Evolutionary conservation across 805 yeast genomes (phyloP).

Genomic region (Lipomyces yamanashiensis): DNA sequence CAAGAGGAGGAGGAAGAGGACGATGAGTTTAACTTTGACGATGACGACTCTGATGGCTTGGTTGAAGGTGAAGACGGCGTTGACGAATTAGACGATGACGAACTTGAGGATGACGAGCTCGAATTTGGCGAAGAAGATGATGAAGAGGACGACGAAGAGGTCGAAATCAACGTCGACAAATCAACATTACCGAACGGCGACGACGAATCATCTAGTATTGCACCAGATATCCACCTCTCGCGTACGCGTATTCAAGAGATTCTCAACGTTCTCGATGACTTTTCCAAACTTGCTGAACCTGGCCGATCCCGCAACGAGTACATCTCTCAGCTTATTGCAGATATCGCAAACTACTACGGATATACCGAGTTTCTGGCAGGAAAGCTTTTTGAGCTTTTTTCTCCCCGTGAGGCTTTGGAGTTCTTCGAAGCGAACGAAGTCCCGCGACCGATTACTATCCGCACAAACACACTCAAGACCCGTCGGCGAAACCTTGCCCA

Average conservation of each 20-base stretch:
- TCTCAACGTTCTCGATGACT: constrained; percentile 90
- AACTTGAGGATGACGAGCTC: constrained; percentile 76
- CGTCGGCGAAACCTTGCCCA: constrained; percentile 96
- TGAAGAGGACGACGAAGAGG: constrained; percentile 53
- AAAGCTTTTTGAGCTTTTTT: constrained; percentile 85
- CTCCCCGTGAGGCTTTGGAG: constrained; percentile 96
- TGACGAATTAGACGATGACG: constrained; percentile 61
- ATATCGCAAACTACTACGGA: constrained; percentile 92
- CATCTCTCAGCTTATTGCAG: constrained; percentile 73
- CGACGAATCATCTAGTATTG: constrained; percentile 55
- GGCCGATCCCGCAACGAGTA: constrained; percentile 88
- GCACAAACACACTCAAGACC: constrained; percentile 95
- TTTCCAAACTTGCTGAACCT: constrained; percentile 78
- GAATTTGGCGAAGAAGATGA: constrained; percentile 50
- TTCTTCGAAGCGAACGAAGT: constrained; percentile 98
- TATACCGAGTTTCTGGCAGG: constrained; percentile 91
- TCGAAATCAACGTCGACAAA: constrained; percentile 66
- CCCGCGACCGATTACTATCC: constrained; percentile 92
- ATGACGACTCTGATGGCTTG: constrained; percentile 44
- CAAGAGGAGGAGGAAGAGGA: constrained; percentile 84
- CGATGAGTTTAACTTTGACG: constrained; percentile 58
- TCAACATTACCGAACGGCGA: constrained; percentile 62
- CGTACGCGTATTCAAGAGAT: constrained; percentile 96
- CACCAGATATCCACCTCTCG: constrained; percentile 77
- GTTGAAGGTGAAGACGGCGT: constrained; percentile 41